Conservation (phyloP, 2,329 filamentous ascomycete species). For the Ophiostoma australiae region DNA sequence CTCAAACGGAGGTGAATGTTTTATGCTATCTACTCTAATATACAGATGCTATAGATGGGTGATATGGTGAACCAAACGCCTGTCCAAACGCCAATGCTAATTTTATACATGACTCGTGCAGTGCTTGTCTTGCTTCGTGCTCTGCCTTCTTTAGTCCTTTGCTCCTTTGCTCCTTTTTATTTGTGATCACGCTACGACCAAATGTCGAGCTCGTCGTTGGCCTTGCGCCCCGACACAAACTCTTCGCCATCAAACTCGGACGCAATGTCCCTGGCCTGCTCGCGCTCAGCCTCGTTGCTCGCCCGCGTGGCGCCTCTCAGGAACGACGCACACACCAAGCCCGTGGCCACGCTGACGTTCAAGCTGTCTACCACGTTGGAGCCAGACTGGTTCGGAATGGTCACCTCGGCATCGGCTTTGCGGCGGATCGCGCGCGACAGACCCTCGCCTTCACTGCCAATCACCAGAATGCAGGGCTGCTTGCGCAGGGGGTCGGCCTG, state of each 20-base stretch:
- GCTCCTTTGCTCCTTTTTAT: not conserved
- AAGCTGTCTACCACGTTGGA: slow-evolving; percentile 71
- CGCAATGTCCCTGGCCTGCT: not conserved
- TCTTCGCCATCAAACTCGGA: not conserved
- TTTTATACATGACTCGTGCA: slow-evolving; percentile 10
- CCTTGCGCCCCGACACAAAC: not conserved
- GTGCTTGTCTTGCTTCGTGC: not conserved
- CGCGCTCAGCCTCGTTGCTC: slow-evolving; percentile 3
- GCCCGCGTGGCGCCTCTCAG: slow-evolving; percentile 39
- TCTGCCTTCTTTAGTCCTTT: not conserved
- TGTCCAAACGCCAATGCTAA: not conserved
- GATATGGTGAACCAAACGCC: not conserved
- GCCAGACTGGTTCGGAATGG: slow-evolving; percentile 56
- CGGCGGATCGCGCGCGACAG: slow-evolving; percentile 60
- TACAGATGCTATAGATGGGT: not conserved
- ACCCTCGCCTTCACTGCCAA: slow-evolving; percentile 78
- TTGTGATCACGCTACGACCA: not conserved
- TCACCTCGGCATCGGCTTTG: slow-evolving; percentile 60
- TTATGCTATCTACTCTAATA: slow-evolving; percentile 4
- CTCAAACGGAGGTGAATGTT: not conserved
- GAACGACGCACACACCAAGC: slow-evolving; percentile 67
- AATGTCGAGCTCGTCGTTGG: slow-evolving; percentile 10
- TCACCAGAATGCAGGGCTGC: slow-evolving; percentile 69
- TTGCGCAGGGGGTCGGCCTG: slow-evolving; percentile 48
- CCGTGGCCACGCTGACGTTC: slow-evolving; percentile 87